Conservation (phyloP, 306 rosid species). For the Trifolium dubium region DNA sequence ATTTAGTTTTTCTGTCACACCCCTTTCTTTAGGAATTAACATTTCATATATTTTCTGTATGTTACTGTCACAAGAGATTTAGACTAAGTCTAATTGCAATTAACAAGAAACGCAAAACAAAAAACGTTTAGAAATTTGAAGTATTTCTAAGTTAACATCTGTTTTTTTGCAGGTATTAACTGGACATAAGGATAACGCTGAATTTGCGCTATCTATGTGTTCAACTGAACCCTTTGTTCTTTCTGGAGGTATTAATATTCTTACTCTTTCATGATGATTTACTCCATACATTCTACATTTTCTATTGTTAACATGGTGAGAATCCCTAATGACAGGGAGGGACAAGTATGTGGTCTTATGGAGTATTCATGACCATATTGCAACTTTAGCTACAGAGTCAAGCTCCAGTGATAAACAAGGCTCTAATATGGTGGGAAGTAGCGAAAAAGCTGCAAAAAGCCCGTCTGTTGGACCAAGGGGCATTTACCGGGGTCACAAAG, state of each 20-base stretch:
- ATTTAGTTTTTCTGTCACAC: background rate
- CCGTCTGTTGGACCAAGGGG: slow-evolving; percentile 89
- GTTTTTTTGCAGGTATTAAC: slow-evolving; percentile 84
- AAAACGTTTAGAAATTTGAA: background rate
- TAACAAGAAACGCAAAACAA: background rate
- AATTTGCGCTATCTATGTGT: slow-evolving; percentile 96
- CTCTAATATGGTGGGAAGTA: slow-evolving; percentile 56
- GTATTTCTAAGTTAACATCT: too few species aligned
- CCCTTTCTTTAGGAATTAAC: background rate
- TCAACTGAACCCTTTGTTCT: slow-evolving; percentile 92
- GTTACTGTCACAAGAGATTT: background rate
- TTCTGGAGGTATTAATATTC: slow-evolving; percentile 77
- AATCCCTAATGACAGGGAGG: slow-evolving; percentile 63
- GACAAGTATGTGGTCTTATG: slow-evolving; percentile 88
- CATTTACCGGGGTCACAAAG: slow-evolving; percentile 77
- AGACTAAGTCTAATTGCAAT: slow-evolving; percentile 8
- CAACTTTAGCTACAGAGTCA: slow-evolving; percentile 62
- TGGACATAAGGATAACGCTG: slow-evolving; percentile 97
- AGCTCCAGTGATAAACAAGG: slow-evolving; percentile 59
- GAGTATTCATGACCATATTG: slow-evolving; percentile 91
- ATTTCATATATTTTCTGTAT: background rate
- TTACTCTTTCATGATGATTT: slow-evolving; percentile 17
- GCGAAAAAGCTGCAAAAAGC: slow-evolving; percentile 61
- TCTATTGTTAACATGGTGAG: slow-evolving; percentile 36
- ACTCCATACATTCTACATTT: slow-evolving; percentile 18